Evolutionary conservation across 2,329 filamentous ascomycete species (phyloP), one percentile per base, ranked within the genome.

Genomic region (Lachnellula suecica): DNA sequence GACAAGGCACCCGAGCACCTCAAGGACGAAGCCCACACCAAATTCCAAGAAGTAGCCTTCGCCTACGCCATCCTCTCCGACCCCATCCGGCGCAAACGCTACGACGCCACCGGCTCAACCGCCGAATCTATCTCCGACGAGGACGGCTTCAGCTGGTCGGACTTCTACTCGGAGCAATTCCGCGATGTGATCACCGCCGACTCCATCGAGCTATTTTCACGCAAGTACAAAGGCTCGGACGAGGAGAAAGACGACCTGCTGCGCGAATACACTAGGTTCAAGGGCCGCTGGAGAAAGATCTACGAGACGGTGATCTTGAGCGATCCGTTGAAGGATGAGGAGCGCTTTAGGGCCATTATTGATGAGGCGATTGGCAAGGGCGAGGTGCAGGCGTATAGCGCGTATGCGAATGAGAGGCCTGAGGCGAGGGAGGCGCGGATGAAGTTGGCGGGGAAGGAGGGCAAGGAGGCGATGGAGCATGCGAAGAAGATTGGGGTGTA

Each of bases 31-130:
- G 93, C 94, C 2, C 87, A 96, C 63, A 77, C 79, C 55, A 87
- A 82, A 49, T 99, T 99, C 70, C 94, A 99, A 71, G 79, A 88
- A 62, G 85, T 99, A 62, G 93, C 93, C 22, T 93, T 97, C 65
- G 93, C 94, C 47, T 96, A 97, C 67, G 93, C 91, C 29, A 83
- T 99, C 45, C 88, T 99, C 31, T 96, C 90, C 27, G 90, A 97
- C 62, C 79, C 87, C 20, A 78, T 79, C 19, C 84, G 94, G 48
- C 88, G 94, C 61, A 84, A 85, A 62, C 88, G 90, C 53, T 99
- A 96, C 74, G 93, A 99, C 68, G 78, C 81, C 48, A 97, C 93
- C 0, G 94, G 94, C 49, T 94, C 88, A 51, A 97, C 92, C 0
- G 84, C 89, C 10, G 92, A 97, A 67, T 86, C 84, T 8, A 82